Percentiles rank a stretch among this genome's conserved stretches.
These are phyloP conservation scores for Pterocarpus santalinus DNA, from an alignment of 306 rosid species.

Conservation along the genomic window DNA sequence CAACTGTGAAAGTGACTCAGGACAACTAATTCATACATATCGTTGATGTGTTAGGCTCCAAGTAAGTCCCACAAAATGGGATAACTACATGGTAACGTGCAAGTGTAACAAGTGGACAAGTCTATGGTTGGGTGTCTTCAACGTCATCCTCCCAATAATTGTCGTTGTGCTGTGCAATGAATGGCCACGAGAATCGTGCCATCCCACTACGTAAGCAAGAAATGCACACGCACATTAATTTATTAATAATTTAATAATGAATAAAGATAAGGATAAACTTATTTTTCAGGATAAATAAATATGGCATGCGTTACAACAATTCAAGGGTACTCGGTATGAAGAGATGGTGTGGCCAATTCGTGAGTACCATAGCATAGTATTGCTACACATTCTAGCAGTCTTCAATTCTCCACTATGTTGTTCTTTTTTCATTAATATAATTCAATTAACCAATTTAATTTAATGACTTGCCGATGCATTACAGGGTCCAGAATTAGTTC, in stretches of 20 bases:
- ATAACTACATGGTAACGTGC: constrained; percentile 42
- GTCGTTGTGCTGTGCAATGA: not conserved
- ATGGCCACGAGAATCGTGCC: constrained; percentile 23
- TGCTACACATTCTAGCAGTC: not conserved
- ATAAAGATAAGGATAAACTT: not conserved
- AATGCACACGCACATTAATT: not conserved
- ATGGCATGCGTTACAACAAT: not conserved
- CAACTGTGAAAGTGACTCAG: constrained; percentile 30
- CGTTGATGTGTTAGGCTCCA: constrained; percentile 11
- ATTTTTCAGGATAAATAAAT: constrained; percentile 1
- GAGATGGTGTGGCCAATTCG: constrained; percentile 69
- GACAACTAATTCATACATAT: not conserved
- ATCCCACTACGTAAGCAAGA: not conserved
- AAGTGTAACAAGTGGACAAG: constrained; percentile 46
- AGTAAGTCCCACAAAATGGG: constrained; percentile 49
- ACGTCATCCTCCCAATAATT: not conserved
- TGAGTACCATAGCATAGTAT: constrained; percentile 44
- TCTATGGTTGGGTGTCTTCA: constrained; percentile 31
- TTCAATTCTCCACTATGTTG: not conserved
- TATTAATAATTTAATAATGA: not conserved
- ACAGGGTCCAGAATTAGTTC: constrained; percentile 64
- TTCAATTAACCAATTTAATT: not conserved
- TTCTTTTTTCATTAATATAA: not conserved
- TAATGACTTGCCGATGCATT: not conserved
- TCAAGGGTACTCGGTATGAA: constrained; percentile 10